phyloP scores from a whole-genome alignment of 805 yeast species.

The Ogataea paraovalis region DNA sequence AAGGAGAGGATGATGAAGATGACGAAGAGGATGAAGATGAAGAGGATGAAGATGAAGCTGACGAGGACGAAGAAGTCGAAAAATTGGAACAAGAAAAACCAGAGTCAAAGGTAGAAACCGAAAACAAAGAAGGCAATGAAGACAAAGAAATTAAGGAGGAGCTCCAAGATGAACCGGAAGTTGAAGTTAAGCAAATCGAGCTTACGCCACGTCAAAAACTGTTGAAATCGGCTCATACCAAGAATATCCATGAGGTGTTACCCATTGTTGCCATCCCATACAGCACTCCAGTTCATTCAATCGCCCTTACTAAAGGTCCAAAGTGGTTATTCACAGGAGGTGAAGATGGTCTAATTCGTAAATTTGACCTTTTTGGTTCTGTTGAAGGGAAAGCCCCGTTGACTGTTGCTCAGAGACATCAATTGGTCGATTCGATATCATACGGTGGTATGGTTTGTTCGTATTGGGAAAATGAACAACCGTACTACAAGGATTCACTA shows the following conservation, averaged over 20 bases:
- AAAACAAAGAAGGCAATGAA: slow-evolving; percentile 5
- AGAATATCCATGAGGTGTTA: slow-evolving; percentile 61
- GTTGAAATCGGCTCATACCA: slow-evolving; percentile 42
- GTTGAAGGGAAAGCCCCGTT: slow-evolving; percentile 82
- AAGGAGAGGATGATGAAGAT: slow-evolving; percentile 19
- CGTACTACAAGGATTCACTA: slow-evolving; percentile 46
- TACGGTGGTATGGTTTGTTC: slow-evolving; percentile 79
- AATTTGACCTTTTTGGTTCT: slow-evolving; percentile 80
- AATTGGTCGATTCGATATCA: slow-evolving; percentile 77
- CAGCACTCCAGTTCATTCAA: slow-evolving; percentile 68
- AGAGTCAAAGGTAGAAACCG: slow-evolving; percentile 1
- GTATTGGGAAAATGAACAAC: slow-evolving; percentile 97
- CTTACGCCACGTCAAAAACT: slow-evolving; percentile 20
- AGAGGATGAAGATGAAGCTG: slow-evolving; percentile 19
- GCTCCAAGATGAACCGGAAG: slow-evolving; percentile 8
- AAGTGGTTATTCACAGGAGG: slow-evolving; percentile 93
- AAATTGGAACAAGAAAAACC: neutral
- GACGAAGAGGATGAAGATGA: slow-evolving; percentile 22
- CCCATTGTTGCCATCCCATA: slow-evolving; percentile 91
- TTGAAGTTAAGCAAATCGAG: slow-evolving; percentile 2
- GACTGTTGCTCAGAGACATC: slow-evolving; percentile 88
- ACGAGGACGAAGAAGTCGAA: slow-evolving; percentile 21
- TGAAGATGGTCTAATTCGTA: slow-evolving; percentile 89
- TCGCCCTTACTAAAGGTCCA: slow-evolving; percentile 75
- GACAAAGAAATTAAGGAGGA: no score